Evolutionary conservation across 139 green algal species (phyloP), one percentile per base, ranked within the genome.

Genomic region (Chlamydomonas eustigma): DNA sequence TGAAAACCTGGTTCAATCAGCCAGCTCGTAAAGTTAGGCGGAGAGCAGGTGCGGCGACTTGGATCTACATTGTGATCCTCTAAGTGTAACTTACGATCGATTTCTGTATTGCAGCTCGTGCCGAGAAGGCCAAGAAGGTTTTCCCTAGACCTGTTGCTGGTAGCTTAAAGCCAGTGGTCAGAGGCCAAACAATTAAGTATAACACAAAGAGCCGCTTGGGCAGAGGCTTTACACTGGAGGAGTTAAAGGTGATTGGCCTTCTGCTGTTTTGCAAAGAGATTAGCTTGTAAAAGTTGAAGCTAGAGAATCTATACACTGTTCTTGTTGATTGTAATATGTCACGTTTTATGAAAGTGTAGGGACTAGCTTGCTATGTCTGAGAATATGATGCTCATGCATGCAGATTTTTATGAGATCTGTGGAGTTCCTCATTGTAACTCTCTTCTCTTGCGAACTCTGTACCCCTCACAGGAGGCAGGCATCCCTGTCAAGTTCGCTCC

Each of bases 1-100:
- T 98, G 74, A 91, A 86, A 81, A 99, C 96, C 39, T 99, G 96
- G 96, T 98, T 99, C 89, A 97, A 99, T 90, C 96, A 99, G 92
- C 91, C 96, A 28, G 96, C 93, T 3, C 90, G 96, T 78, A 99
- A 99, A 84, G 73, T 90, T 67, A 84, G 93, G 28, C 83, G 95
- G 66, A 85, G 88, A 37, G 82, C 88, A 1, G 91, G 92, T 97
- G 79, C 76, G 91, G 12, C 44, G 18, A 58, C 18, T 18, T 58
- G 44, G n/a, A n/a, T n/a, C n/a, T n/a, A n/a, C n/a, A n/a, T n/a
- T n/a, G n/a, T n/a, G n/a, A n/a, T n/a, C n/a, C n/a, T n/a, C n/a
- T n/a, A n/a, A n/a, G n/a, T n/a, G n/a, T n/a, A n/a, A n/a, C n/a
- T n/a, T n/a, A 58, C 44, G 12, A 58, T 58, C 18, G 44, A 12